Percentiles rank a stretch among this genome's conserved stretches.
Conservation (phyloP, 495 filamentous ascomycete genomes). For the Trichocladium antarcticum region DNA sequence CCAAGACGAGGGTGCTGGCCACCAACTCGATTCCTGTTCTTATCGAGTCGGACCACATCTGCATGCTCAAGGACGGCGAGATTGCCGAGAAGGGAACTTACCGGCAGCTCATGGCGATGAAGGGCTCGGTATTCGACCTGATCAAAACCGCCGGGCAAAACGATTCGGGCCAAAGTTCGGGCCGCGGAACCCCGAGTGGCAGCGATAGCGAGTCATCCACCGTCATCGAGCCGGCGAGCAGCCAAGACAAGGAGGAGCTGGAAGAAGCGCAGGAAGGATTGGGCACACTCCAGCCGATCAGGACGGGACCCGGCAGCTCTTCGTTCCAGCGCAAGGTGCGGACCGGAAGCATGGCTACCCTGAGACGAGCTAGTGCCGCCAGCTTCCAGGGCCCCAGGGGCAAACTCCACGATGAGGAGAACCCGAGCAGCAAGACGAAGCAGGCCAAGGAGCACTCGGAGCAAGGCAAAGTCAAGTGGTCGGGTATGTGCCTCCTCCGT, state of each 20-base stretch:
- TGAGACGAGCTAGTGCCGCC: constrained; percentile 82
- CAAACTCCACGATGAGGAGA: constrained; percentile 76
- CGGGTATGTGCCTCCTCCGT: constrained; percentile 32
- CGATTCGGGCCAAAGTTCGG: constrained; percentile 29
- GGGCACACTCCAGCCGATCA: constrained; percentile 61
- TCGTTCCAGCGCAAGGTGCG: constrained; percentile 39
- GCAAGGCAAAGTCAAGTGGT: constrained; percentile 96
- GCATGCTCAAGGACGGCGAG: constrained; percentile 67
- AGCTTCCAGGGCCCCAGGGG: constrained; percentile 80
- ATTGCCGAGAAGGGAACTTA: constrained; percentile 84
- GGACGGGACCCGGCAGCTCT: constrained; percentile 34
- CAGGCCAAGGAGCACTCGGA: constrained; percentile 79
- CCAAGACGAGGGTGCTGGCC: constrained; percentile 87
- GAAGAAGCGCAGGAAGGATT: constrained; percentile 64
- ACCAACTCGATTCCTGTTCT: constrained; percentile 94
- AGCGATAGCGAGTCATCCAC: constrained; percentile 51
- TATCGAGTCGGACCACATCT: constrained; percentile 72
- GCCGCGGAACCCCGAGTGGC: constrained; percentile 22
- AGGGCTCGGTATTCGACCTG: constrained; percentile 75
- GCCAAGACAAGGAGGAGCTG: constrained; percentile 40
- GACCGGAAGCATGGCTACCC: constrained; percentile 57
- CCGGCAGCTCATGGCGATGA: constrained; percentile 83
- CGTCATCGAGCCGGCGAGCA: constrained; percentile 42
- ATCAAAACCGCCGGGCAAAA: constrained; percentile 61
- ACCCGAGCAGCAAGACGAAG: constrained; percentile 55